phyloP scores from a whole-genome alignment of 202 grass and related monocot species.

The Tripidium arundinaceum region DNA sequence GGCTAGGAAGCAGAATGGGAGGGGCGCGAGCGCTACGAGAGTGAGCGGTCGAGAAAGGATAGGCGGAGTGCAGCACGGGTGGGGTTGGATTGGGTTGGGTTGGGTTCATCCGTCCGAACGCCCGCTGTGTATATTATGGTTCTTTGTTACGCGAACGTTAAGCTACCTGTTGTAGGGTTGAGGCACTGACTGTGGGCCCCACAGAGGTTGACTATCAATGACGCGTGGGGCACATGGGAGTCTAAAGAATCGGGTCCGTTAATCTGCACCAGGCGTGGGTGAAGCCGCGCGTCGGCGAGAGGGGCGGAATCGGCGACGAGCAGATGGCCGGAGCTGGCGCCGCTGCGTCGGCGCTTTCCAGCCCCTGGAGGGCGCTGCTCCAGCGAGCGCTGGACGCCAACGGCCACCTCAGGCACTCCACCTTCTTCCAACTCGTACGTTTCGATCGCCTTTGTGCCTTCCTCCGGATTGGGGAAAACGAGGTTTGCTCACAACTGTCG shows the following conservation, averaged over 20 bases:
- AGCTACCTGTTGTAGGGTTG: background rate
- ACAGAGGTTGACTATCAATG: background rate
- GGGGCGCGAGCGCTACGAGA: no score
- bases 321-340: slow-evolving; percentile 38
- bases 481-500: background rate
- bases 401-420: slow-evolving; percentile 74
- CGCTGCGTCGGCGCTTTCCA: slow-evolving; percentile 35
- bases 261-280: background rate
- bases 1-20: no score
- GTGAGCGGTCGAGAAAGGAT: no score
- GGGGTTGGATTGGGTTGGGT: no score
- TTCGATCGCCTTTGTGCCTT: background rate
- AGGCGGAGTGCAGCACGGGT: no score
- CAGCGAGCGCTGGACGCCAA: slow-evolving; percentile 72
- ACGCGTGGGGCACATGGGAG: background rate
- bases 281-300: background rate
- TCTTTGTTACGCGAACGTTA: background rate
- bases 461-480: background rate
- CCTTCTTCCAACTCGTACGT: slow-evolving; percentile 79
- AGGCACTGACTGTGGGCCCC: background rate
- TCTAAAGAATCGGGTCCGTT: slow-evolving; percentile 24
- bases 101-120: no score
- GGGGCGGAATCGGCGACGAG: background rate
- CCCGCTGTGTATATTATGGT: no score
- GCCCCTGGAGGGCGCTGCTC: slow-evolving; percentile 68